A percentile compares a stretch with the other conserved stretches of the same genome.
Evolutionary conservation across 768 basidiomycete species (phyloP).

Genomic region (Macrolepiota fuliginosa): DNA sequence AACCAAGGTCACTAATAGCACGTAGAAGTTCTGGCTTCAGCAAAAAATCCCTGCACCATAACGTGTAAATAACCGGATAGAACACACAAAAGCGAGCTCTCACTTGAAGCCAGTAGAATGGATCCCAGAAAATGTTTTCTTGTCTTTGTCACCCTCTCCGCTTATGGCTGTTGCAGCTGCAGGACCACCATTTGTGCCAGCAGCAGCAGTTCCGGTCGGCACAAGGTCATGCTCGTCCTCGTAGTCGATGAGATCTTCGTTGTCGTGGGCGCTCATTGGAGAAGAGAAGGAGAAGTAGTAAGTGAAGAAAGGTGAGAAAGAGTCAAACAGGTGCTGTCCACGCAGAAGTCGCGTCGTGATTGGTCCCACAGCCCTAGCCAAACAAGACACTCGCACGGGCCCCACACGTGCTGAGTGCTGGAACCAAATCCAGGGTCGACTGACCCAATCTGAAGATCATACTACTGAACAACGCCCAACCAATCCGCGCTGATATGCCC

Average conservation of each 20-base stretch:
- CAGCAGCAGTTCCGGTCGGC: conserved; percentile 49
- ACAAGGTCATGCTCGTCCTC: conserved; percentile 86
- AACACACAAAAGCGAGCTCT: conserved; percentile 20
- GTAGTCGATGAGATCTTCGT: conserved; percentile 93
- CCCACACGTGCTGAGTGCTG: conserved; percentile 13
- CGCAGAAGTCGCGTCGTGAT: conserved; percentile 19
- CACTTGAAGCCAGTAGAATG: conserved; percentile 99
- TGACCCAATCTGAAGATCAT: background rate
- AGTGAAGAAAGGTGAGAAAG: conserved; percentile 22
- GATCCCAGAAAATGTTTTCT: conserved; percentile 99
- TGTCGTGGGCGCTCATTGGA: conserved; percentile 78
- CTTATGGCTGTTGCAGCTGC: conserved; percentile 40
- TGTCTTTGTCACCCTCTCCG: conserved; percentile 75
- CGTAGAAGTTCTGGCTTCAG: conserved; percentile 96
- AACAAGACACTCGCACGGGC: conserved; percentile 39
- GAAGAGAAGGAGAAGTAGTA: conserved; percentile 21
- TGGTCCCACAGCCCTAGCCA: conserved; percentile 24
- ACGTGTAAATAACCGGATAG: conserved; percentile 12
- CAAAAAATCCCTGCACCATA: conserved; percentile 80
- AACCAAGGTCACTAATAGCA: conserved; percentile 98
- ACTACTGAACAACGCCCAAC: background rate
- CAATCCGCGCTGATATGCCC: no score
- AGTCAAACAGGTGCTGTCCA: conserved; percentile 18
- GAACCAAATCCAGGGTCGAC: background rate
- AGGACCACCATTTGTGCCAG: conserved; percentile 45